Base-by-base conservation (phyloP, 1,284 basidiomycete species). In the Rhodotorula sp. region DNA sequence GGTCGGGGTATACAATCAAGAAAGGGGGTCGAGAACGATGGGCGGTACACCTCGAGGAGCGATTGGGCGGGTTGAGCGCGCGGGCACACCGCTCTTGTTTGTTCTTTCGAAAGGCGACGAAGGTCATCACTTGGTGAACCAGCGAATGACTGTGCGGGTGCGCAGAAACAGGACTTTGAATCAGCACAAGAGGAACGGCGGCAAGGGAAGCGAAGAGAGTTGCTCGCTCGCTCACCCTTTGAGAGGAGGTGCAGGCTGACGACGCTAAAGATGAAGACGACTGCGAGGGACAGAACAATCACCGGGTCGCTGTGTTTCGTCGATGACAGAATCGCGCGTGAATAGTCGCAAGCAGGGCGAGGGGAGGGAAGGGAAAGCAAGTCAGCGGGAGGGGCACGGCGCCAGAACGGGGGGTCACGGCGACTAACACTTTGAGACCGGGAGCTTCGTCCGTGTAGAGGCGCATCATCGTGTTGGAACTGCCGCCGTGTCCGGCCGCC, bases 221-320 rank as follows among this genome's bases (percentile, higher is more conserved):
- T 0, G 10, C 12, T 4, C 21, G 58, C 64, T 39, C 15, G 29
- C 54, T 56, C 54, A 70, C 72, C 51, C 61, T 97, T 97, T 79
- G 93, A 93, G 68, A 93, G 90, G 81, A 99, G 96, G 84, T 99
- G 96, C 61, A 99, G 90, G 88, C 95, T 93, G 87, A 99, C 97
- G 81, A 99, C 97, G 70, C 93, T 97, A 69, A 90, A 94, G 83
- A 99, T 97, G 87, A 99, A 99, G 48, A 93, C 93, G 73, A 99
- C 88, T 34, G 96, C 97, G 57, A 99, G 89, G 75, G 98, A 92
- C 73, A 98, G 89, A 76, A 98, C 95, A 78, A 98, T 95, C 84
- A 95, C 97, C 10, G 96, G 96, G 84, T 99, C 96, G 77, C 94
- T 97, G 76, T 4, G 76, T 4, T 47, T 31, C 23, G 26, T 34